Percentiles rank a stretch among this genome's conserved stretches.
Conservation (phyloP, 2,329 filamentous ascomycete species). For the Sporothrix brunneoviolacea region DNA sequence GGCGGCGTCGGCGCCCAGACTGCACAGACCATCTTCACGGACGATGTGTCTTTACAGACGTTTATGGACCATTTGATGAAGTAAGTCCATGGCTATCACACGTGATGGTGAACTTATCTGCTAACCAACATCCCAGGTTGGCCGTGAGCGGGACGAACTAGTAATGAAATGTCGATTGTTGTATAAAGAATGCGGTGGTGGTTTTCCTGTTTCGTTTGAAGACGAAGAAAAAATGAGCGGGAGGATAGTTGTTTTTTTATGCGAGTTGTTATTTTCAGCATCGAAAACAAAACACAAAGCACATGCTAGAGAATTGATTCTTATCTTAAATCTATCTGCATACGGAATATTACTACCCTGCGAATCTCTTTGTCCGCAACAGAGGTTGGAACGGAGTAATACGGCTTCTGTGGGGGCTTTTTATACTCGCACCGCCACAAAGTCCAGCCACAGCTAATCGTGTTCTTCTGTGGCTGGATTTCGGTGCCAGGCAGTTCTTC, state of each 20-base stretch:
- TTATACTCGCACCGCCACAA: too few relatives aligned
- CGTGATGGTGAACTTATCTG: neutral
- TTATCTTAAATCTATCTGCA: neutral
- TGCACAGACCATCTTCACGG: constrained; percentile 97
- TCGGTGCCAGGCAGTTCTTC: neutral
- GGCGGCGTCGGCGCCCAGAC: constrained; percentile 79
- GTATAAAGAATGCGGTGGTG: constrained; percentile 1
- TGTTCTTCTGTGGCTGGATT: too few relatives aligned
- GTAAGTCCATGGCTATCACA: constrained; percentile 43
- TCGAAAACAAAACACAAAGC: neutral
- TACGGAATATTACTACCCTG: too few relatives aligned
- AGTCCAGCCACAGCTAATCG: too few relatives aligned
- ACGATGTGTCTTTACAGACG: constrained; percentile 94
- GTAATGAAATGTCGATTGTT: neutral
- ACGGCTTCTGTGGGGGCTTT: too few relatives aligned
- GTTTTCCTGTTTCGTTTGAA: neutral
- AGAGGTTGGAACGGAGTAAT: too few relatives aligned
- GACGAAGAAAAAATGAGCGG: neutral
- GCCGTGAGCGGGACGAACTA: constrained; percentile 59
- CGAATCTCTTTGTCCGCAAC: too few relatives aligned
- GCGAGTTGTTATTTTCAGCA: constrained; percentile 2
- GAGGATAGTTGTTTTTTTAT: constrained; percentile 4
- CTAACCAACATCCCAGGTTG: constrained; percentile 33
- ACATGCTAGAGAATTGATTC: constrained; percentile 5
- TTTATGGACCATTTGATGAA: constrained; percentile 99